Base-by-base conservation (phyloP, 257 asterid genomes). In the Voacanga thouarsii region DNA sequence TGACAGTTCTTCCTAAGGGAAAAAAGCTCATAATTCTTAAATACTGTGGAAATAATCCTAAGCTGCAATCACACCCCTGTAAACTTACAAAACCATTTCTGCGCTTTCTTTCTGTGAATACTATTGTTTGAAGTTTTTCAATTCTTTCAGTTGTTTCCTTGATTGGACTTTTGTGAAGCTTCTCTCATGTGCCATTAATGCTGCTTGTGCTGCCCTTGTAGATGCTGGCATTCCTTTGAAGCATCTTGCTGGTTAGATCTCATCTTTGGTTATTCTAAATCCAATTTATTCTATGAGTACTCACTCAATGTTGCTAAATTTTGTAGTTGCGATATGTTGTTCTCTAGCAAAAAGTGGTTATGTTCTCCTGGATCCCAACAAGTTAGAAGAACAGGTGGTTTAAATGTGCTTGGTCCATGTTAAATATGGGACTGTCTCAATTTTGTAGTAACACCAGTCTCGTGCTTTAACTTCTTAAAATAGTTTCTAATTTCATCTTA, bases 181-280 rank as follows among this genome's bases (percentile, higher is more conserved):
- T 86, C 92, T 95, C 60, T 96, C 97, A 15, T 95, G 98, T 88
- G 99, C 98, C 63, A 87, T 93, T 76, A 95, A 95, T 77, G 99
- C 96, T 63, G 88, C 94, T n/a, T 93, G 97, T 81, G 93, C 94
- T 82, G 99, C 99, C 68, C 96, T 95, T 73, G 79, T 90, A 78
- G 97, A 93, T 86, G 97, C 98, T 80, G 98, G 97, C 30, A 85
- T 95, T 83, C 98, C 97, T 78, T 84, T 93, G 86, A 93, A 91
- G 81, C 91, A 88, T 79, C 89, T 91, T 57, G 96, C 97, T 49
- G 97, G 99, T 91, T 90, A 78, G 60, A 61, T 72, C 19, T 41
- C 57, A 50, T 74, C 1, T 44, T 49, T 53, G 37, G 21, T 47
- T 43, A 23, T 7, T 39, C 15, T 19, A 10, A 15, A 18, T 8